Percentiles rank a stretch among this genome's conserved stretches.
phyloP scores from a whole-genome alignment of 2,329 filamentous ascomycete species.

The Colletotrichum lupini region DNA sequence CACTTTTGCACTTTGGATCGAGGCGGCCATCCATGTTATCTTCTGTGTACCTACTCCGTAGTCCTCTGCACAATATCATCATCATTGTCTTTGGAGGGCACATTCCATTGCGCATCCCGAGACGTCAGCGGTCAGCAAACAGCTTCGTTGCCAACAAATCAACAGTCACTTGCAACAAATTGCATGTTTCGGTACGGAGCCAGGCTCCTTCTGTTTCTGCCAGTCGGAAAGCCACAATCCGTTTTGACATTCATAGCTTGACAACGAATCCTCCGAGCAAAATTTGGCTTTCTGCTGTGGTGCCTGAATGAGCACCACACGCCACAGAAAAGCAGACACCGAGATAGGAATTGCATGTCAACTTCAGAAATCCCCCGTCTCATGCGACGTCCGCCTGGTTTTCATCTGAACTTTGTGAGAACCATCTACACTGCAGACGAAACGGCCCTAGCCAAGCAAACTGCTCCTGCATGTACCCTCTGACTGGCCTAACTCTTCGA shows the following conservation, averaged over 20 bases:
- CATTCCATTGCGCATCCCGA: not conserved
- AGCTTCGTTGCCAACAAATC: not conserved
- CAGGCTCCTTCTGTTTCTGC: not conserved
- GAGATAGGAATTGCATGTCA: slow-evolving; percentile 2
- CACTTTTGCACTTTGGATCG: not conserved
- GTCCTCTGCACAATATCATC: not conserved
- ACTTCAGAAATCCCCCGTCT: not conserved
- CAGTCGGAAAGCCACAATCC: not conserved
- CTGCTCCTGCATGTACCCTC: slow-evolving; percentile 18
- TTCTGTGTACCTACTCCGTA: too few species aligned
- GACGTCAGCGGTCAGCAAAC: slow-evolving; percentile 12
- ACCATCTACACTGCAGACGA: slow-evolving; percentile 16
- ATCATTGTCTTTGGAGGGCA: not conserved
- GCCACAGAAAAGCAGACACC: not conserved
- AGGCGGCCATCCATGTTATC: not conserved
- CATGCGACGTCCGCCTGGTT: slow-evolving; percentile 7
- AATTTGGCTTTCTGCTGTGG: not conserved
- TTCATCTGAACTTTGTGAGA: slow-evolving; percentile 23
- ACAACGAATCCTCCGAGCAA: not conserved
- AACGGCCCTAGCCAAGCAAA: slow-evolving; percentile 30
- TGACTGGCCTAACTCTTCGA: slow-evolving; percentile 1
- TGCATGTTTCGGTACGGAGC: not conserved
- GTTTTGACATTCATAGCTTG: not conserved
- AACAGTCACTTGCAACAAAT: not conserved
- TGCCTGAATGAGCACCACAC: not conserved